phyloP scores from a whole-genome alignment of 2,329 filamentous ascomycete genomes.

The Diplodia mutila region DNA sequence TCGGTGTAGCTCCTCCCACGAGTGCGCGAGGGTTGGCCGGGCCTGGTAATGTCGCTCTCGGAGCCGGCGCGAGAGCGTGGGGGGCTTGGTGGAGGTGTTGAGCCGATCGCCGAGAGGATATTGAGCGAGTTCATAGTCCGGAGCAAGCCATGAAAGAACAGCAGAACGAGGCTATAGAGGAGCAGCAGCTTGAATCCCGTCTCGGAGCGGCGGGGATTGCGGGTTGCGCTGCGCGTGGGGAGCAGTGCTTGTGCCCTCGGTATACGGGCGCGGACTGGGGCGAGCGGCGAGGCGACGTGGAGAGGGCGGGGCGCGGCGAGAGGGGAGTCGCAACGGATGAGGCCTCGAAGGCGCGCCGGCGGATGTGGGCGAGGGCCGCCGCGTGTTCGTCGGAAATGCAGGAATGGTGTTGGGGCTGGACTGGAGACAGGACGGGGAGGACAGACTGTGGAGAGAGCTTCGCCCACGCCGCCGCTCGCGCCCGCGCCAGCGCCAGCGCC shows the following conservation, averaged over 20 bases:
- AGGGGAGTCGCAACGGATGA: neutral
- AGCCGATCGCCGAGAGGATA: constrained; percentile 78
- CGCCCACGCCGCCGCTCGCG: neutral
- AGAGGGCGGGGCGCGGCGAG: neutral
- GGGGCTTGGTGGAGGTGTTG: constrained; percentile 56
- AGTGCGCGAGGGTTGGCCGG: constrained; percentile 34
- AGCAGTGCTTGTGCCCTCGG: neutral
- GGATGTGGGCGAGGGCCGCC: constrained; percentile 20
- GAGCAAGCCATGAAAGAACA: constrained; percentile 51
- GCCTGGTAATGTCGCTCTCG: constrained; percentile 49
- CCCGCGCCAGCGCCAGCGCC: constrained; percentile 8
- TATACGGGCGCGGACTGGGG: neutral
- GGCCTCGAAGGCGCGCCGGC: constrained; percentile 12
- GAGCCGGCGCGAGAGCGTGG: constrained; percentile 59
- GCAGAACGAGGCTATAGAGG: constrained; percentile 13
- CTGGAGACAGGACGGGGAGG: constrained; percentile 13
- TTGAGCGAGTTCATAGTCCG: constrained; percentile 94
- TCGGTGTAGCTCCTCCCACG: constrained; percentile 23
- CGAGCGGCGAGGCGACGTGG: neutral
- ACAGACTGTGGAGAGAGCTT: constrained; percentile 24
- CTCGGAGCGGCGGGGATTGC: constrained; percentile 7
- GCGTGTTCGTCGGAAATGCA: neutral
- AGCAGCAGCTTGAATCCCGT: constrained; percentile 21
- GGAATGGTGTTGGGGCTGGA: constrained; percentile 3
- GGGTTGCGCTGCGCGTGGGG: constrained; percentile 9